Percentiles rank a stretch among this genome's conserved stretches.
phyloP scores from a whole-genome alignment of 2,329 filamentous ascomycete genomes.

The Trichoderma semiorbis region DNA sequence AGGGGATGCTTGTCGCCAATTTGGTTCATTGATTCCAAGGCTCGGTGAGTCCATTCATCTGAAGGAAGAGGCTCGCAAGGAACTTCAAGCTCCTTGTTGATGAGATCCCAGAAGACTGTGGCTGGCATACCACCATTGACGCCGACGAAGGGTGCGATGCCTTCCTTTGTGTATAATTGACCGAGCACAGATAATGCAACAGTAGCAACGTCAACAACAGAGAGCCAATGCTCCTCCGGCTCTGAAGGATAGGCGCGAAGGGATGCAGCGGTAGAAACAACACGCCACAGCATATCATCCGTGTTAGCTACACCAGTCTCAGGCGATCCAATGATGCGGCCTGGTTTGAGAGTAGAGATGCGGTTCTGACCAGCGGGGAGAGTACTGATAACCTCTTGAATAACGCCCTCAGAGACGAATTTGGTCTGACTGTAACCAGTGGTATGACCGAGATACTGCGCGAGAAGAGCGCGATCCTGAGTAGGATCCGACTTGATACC shows the following conservation, averaged over 20 bases:
- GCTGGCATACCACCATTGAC: constrained; percentile 20
- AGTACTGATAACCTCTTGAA: constrained; percentile 16
- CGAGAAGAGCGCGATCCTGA: not conserved
- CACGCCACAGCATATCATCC: constrained; percentile 27
- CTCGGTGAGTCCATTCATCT: constrained; percentile 21
- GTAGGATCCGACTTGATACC: constrained; percentile 18
- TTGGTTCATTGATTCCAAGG: constrained; percentile 17
- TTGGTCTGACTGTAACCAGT: constrained; percentile 27
- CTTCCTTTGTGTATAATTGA: constrained; percentile 7
- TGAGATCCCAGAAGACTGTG: constrained; percentile 23
- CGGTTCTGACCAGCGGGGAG: constrained; percentile 13
- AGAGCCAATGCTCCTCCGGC: constrained; percentile 19
- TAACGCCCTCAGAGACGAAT: constrained; percentile 24
- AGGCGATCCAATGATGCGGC: constrained; percentile 25
- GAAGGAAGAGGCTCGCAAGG: constrained; percentile 17
- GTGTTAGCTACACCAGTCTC: constrained; percentile 23
- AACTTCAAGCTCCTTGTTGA: constrained; percentile 20
- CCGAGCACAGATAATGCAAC: constrained; percentile 21
- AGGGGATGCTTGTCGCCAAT: constrained; percentile 24
- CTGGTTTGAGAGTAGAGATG: constrained; percentile 24
- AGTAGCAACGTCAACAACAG: constrained; percentile 18
- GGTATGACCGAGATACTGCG: not conserved
- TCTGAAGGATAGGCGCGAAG: constrained; percentile 16
- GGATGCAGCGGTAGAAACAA: constrained; percentile 20
- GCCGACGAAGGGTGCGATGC: constrained; percentile 14